These are phyloP conservation scores for Neopestalotiopsis sp. DNA, from an alignment of 2,329 filamentous ascomycete species.

Conservation along the genomic window DNA sequence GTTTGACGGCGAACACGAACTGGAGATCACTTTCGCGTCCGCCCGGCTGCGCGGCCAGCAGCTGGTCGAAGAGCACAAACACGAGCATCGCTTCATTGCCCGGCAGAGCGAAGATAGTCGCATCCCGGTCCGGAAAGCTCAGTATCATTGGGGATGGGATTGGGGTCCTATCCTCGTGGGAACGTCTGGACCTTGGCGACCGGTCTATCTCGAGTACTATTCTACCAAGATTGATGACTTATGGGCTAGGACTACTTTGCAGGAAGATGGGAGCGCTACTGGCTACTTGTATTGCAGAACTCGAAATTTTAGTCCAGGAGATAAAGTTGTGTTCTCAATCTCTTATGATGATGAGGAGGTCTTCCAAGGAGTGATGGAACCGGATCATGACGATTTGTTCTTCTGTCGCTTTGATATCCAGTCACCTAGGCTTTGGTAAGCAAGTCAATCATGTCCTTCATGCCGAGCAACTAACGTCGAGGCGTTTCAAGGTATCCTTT, in stretches of 20 bases:
- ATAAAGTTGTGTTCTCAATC: constrained; percentile 33
- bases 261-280: constrained; percentile 42
- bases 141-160: constrained; percentile 76
- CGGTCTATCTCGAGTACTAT: constrained; percentile 70
- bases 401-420: constrained; percentile 38
- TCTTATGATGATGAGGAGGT: constrained; percentile 24
- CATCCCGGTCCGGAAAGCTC: constrained; percentile 66
- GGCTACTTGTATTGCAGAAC: constrained; percentile 43
- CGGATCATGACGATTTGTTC: constrained; percentile 23
- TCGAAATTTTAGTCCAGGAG: constrained; percentile 24
- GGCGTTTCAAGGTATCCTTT: constrained; percentile 26
- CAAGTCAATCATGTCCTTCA: not conserved
- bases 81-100: constrained; percentile 60
- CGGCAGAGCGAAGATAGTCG: constrained; percentile 51
- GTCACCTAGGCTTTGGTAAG: constrained; percentile 51
- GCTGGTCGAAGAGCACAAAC: constrained; percentile 53
- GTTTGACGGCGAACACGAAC: constrained; percentile 40
- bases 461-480: not conserved
- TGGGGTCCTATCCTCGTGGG: constrained; percentile 67
- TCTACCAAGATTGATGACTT: constrained; percentile 63
- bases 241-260: constrained; percentile 44
- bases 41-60: constrained; percentile 57
- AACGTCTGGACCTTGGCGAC: constrained; percentile 69
- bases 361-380: constrained; percentile 24
- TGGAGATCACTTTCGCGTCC: constrained; percentile 63